Evolutionary conservation across 805 yeast genomes (phyloP), one percentile per base, ranked within the genome.

Genomic region (Cyberlindnera nakhonratchasimensis): DNA sequence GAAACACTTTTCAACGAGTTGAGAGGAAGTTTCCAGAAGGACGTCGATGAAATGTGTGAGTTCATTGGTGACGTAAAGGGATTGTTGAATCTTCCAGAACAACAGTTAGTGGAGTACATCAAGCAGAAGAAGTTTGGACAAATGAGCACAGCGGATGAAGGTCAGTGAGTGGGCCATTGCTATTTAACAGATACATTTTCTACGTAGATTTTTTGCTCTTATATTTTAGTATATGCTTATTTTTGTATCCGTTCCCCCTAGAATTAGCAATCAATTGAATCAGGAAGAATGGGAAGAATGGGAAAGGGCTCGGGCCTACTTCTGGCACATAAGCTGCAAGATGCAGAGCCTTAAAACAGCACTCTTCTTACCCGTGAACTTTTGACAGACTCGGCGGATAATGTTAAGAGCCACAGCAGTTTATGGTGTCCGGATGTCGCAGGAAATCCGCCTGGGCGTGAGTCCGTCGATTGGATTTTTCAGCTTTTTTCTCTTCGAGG

Each of bases 1-100:
- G 63, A 64, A 34, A 43, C 34, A 0, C 29, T 66, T 28, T 61
- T 68, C 38, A 51, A 51, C 11, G 62, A 63, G 4, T 46, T 68
- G 26, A 65, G 62, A 45, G 42, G 25, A 2, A 62, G 57, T 21
- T 68, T 67, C 42, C 60, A 62, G 25, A 54, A 47, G 29, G 72
- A 68, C 43, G 63, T 67, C n/a, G 59, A 61, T 32, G 63, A 65
- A 28, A 64, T 68, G 58, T 48, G 64, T 30, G 53, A 48, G 2
- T 65, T 64, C 34, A 54, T 67, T 23, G 50, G 55, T 3, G 70
- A 65, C 18, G 61, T 67, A 13, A 59, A 59, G 41, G 61, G 63
- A 10, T 46, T 67, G 52, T 48, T 67, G 29, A 58, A 61, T 41
- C 49, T 66, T 1, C 62, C 71, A 1, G 70, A 67, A 40, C 56